phyloP scores from a whole-genome alignment of 306 rosid genomes.

The Hylodesmum podocarpum region DNA sequence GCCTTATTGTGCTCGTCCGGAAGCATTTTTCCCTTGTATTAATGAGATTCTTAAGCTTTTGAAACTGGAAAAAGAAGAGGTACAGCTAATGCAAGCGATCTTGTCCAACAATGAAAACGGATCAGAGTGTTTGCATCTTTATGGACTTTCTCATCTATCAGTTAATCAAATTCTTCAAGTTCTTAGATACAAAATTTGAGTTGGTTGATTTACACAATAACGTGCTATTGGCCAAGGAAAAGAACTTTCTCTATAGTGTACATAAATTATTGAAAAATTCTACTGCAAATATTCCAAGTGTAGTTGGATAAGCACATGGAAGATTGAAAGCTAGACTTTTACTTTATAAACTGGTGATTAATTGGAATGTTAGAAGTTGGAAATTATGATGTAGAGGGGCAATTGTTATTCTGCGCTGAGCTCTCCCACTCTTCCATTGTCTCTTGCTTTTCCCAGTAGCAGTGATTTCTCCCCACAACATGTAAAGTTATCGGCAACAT shows the following conservation, averaged over 20 bases:
- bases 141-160: constrained; percentile 40
- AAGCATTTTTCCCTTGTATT: constrained; percentile 65
- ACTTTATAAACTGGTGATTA: background rate
- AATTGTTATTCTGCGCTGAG: background rate
- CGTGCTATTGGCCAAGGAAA: background rate
- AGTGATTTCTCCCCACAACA: constrained; percentile 38
- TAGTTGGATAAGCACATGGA: background rate
- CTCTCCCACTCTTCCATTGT: background rate
- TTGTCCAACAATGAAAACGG: constrained; percentile 34
- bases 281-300: background rate
- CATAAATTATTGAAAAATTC: background rate
- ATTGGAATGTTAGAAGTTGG: background rate
- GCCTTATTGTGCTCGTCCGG: constrained; percentile 72
- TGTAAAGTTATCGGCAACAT: constrained; percentile 35
- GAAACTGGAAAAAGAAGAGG: constrained; percentile 48
- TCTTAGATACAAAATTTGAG: constrained; percentile 38
- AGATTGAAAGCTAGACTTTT: background rate
- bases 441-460: background rate
- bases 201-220: constrained; percentile 26
- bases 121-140: constrained; percentile 36
- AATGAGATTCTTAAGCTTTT: constrained; percentile 55
- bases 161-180: constrained; percentile 42
- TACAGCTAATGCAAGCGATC: constrained; percentile 39
- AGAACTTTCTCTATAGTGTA: background rate
- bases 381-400: background rate